Evolutionary conservation across 2,329 filamentous ascomycete genomes (phyloP), one percentile per base, ranked within the genome.

Genomic region (Thelonectria discophora): DNA sequence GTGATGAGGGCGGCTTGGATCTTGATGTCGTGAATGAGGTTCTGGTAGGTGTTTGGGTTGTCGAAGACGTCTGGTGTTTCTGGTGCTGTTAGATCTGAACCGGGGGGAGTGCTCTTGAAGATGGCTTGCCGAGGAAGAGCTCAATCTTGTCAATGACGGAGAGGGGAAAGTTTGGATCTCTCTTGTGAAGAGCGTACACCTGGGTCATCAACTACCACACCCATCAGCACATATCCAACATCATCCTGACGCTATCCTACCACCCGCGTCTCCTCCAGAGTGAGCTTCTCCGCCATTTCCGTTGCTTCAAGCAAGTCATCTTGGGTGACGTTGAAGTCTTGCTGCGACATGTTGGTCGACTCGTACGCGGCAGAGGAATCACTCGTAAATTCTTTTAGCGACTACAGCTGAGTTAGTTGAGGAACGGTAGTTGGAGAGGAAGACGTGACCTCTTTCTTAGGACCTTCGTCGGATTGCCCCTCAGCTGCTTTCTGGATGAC

Each of bases 1-100:
- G 77, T 81, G 62, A 85, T 82, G 34, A 85, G 75, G 1, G 82
- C 80, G 0, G 81, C 79, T 68, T 85, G 81, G 2, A 83, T 75
- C 70, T 84, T 85, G 75, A 85, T 83, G 64, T 84, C 79, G n/a
- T 76, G 70, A 52, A 85, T 82, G 24, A 81, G 62, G 0, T 76
- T 72, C n/a, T 71, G 63, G 18, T 80, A 69, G 37, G 76, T 76
- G 34, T 79, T 76, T 10, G 78, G 77, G 32, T 75, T 68, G n/a
- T 73, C 68, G 39, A 77, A 68, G 32, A 78, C 56, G 30, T 70
- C 72, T 3, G 73, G 65, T 49, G 75, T 72, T 17, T 57, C 74
- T 75, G n/a, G 2, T n/a, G 46, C 37, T 32, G 4, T 17, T 6
- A 37, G 12, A 3, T 6, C 15, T 12, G 10, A 3, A 10, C 27